Evolutionary conservation across 2,329 filamentous ascomycete species (phyloP).

Genomic region (Elsinoe batatas): DNA sequence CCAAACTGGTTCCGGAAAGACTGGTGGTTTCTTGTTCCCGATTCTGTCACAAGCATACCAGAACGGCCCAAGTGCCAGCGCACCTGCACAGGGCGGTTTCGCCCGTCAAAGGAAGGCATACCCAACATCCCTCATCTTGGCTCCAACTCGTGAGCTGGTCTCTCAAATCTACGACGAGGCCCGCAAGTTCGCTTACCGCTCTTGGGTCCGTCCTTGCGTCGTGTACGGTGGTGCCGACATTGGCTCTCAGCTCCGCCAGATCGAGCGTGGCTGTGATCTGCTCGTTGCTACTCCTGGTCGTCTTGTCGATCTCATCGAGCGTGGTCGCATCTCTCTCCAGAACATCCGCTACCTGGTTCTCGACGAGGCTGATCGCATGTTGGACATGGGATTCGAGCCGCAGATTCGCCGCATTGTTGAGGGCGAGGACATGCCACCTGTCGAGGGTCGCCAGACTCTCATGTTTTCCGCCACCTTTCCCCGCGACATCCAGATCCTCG

Average conservation of each 20-base stretch:
- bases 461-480: slow-evolving; percentile 99
- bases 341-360: slow-evolving; percentile 99
- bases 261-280: slow-evolving; percentile 93
- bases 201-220: slow-evolving; percentile 96
- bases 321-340: slow-evolving; percentile 90
- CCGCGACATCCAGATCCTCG: slow-evolving; percentile 97
- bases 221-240: slow-evolving; percentile 99
- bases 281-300: slow-evolving; percentile 94
- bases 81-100: slow-evolving; percentile 56
- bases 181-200: slow-evolving; percentile 97
- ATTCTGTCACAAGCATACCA: slow-evolving; percentile 97
- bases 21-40: slow-evolving; percentile 97
- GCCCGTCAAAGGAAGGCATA: slow-evolving; percentile 96
- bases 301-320: slow-evolving; percentile 95
- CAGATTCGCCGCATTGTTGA: slow-evolving; percentile 98
- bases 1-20: slow-evolving; percentile 99
- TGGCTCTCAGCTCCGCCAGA: slow-evolving; percentile 93
- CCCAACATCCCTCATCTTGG: slow-evolving; percentile 89
- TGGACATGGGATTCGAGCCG: slow-evolving; percentile 99
- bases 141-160: slow-evolving; percentile 94
- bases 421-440: slow-evolving; percentile 90
- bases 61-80: slow-evolving; percentile 66
- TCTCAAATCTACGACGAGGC: slow-evolving; percentile 97
- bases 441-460: slow-evolving; percentile 82
- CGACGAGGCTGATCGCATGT: slow-evolving; percentile 98